These are phyloP conservation scores for Claviceps sp. DNA, from an alignment of 2,329 filamentous ascomycete species.

Conservation along the genomic window DNA sequence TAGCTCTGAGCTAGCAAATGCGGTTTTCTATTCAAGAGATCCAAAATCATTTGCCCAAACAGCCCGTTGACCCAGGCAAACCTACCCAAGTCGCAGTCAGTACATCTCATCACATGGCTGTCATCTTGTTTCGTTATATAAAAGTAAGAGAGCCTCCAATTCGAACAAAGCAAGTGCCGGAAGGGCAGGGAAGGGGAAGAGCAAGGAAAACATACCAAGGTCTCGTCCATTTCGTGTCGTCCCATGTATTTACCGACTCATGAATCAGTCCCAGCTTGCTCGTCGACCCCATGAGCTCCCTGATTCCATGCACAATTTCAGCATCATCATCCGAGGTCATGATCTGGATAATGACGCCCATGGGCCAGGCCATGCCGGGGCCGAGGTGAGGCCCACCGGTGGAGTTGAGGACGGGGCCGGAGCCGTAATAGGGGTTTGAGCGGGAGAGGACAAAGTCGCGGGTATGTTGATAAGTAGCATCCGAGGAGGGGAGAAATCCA, in stretches of 20 bases:
- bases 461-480: slow-evolving; percentile 55
- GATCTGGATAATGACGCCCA: slow-evolving; percentile 68
- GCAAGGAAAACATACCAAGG: slow-evolving; percentile 17
- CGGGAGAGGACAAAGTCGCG: slow-evolving; percentile 58
- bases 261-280: slow-evolving; percentile 66
- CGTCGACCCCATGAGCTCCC: slow-evolving; percentile 51
- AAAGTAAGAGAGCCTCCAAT: background rate
- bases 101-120: background rate
- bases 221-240: slow-evolving; percentile 20
- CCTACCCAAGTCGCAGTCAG: slow-evolving; percentile 30
- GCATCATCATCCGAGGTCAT: slow-evolving; percentile 63
- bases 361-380: slow-evolving; percentile 71
- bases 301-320: slow-evolving; percentile 58
- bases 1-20: slow-evolving; percentile 41
- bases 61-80: slow-evolving; percentile 84
- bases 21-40: slow-evolving; percentile 61
- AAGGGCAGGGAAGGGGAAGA: background rate
- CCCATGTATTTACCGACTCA: slow-evolving; percentile 36
- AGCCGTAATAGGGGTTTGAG: slow-evolving; percentile 62
- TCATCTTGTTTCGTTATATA: background rate
- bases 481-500: slow-evolving; percentile 45
- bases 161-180: background rate
- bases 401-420: slow-evolving; percentile 36
- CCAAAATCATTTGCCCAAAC: slow-evolving; percentile 72
- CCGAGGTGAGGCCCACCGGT: slow-evolving; percentile 40